phyloP scores from a whole-genome alignment of 2,329 filamentous ascomycete species.

The Ceratocystis lukuohia region DNA sequence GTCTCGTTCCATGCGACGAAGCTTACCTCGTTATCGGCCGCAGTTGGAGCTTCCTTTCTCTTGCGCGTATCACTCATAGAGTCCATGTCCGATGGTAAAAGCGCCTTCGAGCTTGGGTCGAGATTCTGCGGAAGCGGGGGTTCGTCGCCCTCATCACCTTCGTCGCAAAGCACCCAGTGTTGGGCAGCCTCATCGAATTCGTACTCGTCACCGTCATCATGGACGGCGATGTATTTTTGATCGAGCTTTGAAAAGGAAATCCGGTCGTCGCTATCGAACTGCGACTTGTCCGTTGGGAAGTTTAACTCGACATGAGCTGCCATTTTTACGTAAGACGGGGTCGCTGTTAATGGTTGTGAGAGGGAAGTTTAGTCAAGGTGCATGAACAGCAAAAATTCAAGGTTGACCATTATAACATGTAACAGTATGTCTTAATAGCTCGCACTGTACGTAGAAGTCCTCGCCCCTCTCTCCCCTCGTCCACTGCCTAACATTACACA shows the following conservation, averaged over 20 bases:
- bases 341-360: not conserved
- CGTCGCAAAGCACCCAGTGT: constrained; percentile 53
- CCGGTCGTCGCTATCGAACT: constrained; percentile 65
- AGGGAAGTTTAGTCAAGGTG: not conserved
- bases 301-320: constrained; percentile 19
- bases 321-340: constrained; percentile 5
- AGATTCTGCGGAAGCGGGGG: constrained; percentile 20
- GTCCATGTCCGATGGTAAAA: not conserved
- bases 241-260: constrained; percentile 79
- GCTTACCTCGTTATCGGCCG: constrained; percentile 33
- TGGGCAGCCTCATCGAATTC: constrained; percentile 60
- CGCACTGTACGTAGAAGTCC: not conserved
- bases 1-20: constrained; percentile 21
- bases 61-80: constrained; percentile 24
- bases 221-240: constrained; percentile 70
- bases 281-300: constrained; percentile 47
- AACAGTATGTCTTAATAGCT: not conserved
- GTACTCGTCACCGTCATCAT: constrained; percentile 72
- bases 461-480: not conserved
- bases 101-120: not conserved
- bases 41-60: constrained; percentile 30
- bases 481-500: not conserved
- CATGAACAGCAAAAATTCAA: not conserved
- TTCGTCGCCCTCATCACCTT: constrained; percentile 29
- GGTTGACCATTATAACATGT: not conserved